Conservation (phyloP, 805 yeast genomes). For the Sugiyamaella americana region DNA sequence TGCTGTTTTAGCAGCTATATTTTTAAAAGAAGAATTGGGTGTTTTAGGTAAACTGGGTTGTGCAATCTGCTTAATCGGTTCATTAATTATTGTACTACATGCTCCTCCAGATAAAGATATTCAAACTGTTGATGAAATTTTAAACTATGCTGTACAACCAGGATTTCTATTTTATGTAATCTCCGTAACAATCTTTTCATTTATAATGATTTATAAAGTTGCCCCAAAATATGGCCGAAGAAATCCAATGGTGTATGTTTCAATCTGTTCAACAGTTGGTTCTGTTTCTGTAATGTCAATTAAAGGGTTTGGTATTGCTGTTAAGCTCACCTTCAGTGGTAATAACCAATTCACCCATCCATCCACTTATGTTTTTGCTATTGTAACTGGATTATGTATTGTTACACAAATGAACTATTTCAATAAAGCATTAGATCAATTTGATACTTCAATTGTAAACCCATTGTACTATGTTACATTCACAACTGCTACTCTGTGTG, state of each 20-base stretch:
- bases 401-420: slow-evolving; percentile 89
- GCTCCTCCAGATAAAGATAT: slow-evolving; percentile 95
- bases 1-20: slow-evolving; percentile 80
- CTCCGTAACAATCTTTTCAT: slow-evolving; percentile 58
- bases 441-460: slow-evolving; percentile 86
- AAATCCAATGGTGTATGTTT: slow-evolving; percentile 83
- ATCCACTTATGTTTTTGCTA: slow-evolving; percentile 74
- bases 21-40: slow-evolving; percentile 81
- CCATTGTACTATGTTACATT: slow-evolving; percentile 88
- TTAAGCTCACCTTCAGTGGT: slow-evolving; percentile 76
- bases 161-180: slow-evolving; percentile 59
- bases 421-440: slow-evolving; percentile 88
- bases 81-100: slow-evolving; percentile 80
- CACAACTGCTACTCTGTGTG: slow-evolving; percentile 79
- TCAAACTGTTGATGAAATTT: slow-evolving; percentile 79
- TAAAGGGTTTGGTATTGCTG: slow-evolving; percentile 88
- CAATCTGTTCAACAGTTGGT: slow-evolving; percentile 86
- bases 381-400: slow-evolving; percentile 75
- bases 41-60: slow-evolving; percentile 87
- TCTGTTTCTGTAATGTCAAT: slow-evolving; percentile 87
- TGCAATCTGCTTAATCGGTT: slow-evolving; percentile 82
- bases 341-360: slow-evolving; percentile 82
- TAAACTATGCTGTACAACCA: slow-evolving; percentile 72
- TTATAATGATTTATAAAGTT: slow-evolving; percentile 73
- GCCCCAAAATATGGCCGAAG: slow-evolving; percentile 75